phyloP scores from a whole-genome alignment of 164 flowering plant species.

The Chloranthus sessilifolius region DNA sequence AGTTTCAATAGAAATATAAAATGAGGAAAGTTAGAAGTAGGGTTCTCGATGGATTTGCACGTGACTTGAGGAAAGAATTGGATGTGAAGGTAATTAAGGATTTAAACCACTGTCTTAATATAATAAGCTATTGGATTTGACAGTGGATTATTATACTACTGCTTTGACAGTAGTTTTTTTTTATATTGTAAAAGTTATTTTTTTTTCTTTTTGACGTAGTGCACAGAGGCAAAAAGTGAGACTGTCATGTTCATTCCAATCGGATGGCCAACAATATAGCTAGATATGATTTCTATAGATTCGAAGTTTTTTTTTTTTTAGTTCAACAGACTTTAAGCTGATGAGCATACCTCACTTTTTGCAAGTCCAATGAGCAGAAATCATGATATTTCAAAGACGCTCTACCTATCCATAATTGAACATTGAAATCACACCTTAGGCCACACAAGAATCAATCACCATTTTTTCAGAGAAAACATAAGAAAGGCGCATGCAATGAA shows the following conservation, averaged over 20 bases:
- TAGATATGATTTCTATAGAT: neutral
- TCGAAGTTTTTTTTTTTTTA: neutral
- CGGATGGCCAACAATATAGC: neutral
- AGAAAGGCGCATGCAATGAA: neutral
- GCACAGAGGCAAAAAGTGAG: too few species aligned
- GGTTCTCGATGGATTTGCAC: too few species aligned
- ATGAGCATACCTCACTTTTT: neutral
- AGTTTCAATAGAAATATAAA: too few species aligned
- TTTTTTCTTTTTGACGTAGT: too few species aligned
- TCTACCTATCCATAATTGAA: conserved; percentile 2
- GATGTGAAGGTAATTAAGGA: too few species aligned
- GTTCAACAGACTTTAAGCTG: neutral
- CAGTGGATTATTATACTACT: too few species aligned
- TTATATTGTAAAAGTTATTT: too few species aligned
- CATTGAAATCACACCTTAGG: conserved; percentile 1
- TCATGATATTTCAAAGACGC: neutral
- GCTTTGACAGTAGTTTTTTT: too few species aligned
- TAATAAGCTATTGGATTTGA: too few species aligned
- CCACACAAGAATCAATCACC: neutral
- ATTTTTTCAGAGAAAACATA: neutral
- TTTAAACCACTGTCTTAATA: too few species aligned
- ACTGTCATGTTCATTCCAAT: neutral
- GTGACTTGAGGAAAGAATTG: too few species aligned
- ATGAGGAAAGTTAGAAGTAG: too few species aligned
- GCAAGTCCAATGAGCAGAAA: neutral